Evolutionary conservation across 1,284 basidiomycete species (phyloP), one percentile per base, ranked within the genome.

Genomic region (Apiotrichum veenhuisii): DNA sequence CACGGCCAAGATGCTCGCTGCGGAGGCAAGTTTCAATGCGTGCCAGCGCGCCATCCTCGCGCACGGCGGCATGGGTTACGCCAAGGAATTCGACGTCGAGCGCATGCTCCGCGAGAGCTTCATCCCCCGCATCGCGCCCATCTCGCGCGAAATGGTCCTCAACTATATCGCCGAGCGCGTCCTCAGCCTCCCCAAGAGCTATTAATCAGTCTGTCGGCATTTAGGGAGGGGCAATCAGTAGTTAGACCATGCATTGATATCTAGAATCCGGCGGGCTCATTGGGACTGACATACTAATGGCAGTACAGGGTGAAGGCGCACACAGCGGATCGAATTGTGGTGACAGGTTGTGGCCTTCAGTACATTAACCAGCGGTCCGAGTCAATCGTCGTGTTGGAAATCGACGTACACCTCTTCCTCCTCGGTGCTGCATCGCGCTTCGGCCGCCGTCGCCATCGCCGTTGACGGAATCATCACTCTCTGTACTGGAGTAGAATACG

Each of bases 161-260:
- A 62, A 62, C 52, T 58, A 58, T 49, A 49, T 62, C 46, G 26
- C 57, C 8, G 60, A 62, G 57, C 57, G 60, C n/a, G 60, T 62
- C 20, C 60, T 62, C 52, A 23, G 44, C 47, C 54, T 62, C 18
- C 60, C 60, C 22, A 62, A 62, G 60, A 56, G 54, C 54, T 62
- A 62, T 54, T 62, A 59, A 20, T 17, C 5, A 22, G 40, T 22
- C 8, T 5, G n/a, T 10, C 17, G 40, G 40, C n/a, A n/a, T n/a
- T 41, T 10, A 20, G 11, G 40, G 11, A 23, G 20, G 15, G 5
- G 37, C 37, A 38, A n/a, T 38, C 18, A n/a, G 33, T 34, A 9
- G 10, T n/a, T 38, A 38, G 12, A 38, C 18, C 18, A 38, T 38
- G 37, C 37, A 38, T 38, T 38, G 8, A 38, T 38, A 38, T 7